These are phyloP conservation scores for Colletotrichum musicola DNA, from an alignment of 2,329 filamentous ascomycete species.

Conservation along the genomic window DNA sequence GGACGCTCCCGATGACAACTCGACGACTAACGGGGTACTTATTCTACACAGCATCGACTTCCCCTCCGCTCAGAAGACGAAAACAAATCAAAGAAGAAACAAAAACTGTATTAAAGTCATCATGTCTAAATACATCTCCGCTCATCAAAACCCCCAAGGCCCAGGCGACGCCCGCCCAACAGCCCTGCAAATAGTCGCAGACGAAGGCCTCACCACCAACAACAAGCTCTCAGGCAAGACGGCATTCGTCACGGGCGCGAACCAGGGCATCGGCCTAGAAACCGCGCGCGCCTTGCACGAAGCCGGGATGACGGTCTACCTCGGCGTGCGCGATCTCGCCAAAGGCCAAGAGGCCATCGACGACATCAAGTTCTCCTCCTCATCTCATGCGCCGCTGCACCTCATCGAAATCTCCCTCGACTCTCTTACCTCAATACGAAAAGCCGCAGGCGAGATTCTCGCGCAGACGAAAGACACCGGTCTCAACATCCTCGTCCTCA, in stretches of 20 bases:
- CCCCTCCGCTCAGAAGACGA: neutral
- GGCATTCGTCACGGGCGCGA: conserved; percentile 50
- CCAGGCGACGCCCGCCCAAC: conserved; percentile 36
- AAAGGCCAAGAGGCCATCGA: conserved; percentile 47
- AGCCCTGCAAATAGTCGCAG: conserved; percentile 34
- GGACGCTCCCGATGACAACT: neutral
- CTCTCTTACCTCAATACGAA: conserved; percentile 41
- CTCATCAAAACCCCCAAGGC: conserved; percentile 3
- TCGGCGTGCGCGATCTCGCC: conserved; percentile 49
- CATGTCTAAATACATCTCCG: neutral
- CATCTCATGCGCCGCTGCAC: conserved; percentile 12
- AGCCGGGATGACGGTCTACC: conserved; percentile 30
- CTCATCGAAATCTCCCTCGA: conserved; percentile 29
- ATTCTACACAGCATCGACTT: neutral
- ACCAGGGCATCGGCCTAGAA: conserved; percentile 56
- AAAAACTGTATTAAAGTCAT: neutral
- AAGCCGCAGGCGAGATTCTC: conserved; percentile 41
- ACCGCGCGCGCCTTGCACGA: conserved; percentile 45
- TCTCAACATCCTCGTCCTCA: conserved; percentile 52
- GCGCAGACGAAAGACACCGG: conserved; percentile 29
- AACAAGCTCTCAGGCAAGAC: neutral
- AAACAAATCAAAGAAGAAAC: neutral
- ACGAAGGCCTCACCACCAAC: conserved; percentile 21
- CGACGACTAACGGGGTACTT: neutral
- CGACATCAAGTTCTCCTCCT: conserved; percentile 35